Percentiles rank a stretch among this genome's conserved stretches.
Conservation (phyloP, 1,139 yeast species). For the Zygoascus meyerae region DNA sequence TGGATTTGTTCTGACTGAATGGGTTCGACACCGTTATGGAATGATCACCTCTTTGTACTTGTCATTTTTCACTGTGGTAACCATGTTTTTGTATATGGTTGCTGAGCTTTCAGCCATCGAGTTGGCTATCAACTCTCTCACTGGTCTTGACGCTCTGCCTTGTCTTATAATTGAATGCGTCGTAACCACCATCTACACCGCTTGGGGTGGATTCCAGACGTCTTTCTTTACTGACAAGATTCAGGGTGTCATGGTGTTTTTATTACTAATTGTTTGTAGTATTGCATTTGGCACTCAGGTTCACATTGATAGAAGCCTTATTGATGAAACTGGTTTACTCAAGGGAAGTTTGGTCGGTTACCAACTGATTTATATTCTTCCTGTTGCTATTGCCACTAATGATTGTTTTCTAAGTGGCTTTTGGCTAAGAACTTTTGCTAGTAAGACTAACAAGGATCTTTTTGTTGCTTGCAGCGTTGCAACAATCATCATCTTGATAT, state of each 20-base stretch:
- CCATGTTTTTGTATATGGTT: constrained; percentile 82
- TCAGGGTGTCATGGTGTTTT: constrained; percentile 71
- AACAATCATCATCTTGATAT: constrained; percentile 54
- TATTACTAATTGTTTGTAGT: constrained; percentile 63
- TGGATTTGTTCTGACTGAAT: constrained; percentile 90
- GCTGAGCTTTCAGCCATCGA: constrained; percentile 80
- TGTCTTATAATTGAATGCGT: constrained; percentile 82
- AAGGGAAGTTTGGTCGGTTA: constrained; percentile 71
- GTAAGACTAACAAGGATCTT: constrained; percentile 69
- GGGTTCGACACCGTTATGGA: constrained; percentile 85
- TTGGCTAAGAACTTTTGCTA: constrained; percentile 92
- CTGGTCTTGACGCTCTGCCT: constrained; percentile 74
- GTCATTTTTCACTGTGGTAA: constrained; percentile 75
- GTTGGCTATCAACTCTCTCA: constrained; percentile 67
- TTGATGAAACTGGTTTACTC: constrained; percentile 61
- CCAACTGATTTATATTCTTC: constrained; percentile 79
- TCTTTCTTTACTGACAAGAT: constrained; percentile 84
- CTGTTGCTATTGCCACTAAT: constrained; percentile 83
- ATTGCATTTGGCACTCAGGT: constrained; percentile 78
- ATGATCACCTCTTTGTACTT: constrained; percentile 63
- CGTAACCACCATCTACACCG: constrained; percentile 81
- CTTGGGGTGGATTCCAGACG: constrained; percentile 84
- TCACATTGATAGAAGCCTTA: constrained; percentile 55
- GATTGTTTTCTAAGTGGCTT: constrained; percentile 88
- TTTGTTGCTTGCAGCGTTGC: constrained; percentile 72